Conservation (phyloP, 1,139 yeast species). For the Hansenula sp. region DNA sequence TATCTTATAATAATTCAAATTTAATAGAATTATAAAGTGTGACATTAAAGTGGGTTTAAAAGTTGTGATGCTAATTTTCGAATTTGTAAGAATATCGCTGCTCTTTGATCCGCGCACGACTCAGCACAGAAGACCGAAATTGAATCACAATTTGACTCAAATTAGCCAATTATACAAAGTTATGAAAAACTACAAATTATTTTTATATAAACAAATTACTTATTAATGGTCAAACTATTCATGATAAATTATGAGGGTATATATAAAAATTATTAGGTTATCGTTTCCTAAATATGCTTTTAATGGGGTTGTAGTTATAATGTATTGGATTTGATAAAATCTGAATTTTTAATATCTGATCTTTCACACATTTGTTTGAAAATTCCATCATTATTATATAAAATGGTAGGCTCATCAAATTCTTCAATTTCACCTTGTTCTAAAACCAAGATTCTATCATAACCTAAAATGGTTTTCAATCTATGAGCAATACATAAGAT, state of each 20-base stretch:
- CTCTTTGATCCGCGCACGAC: not conserved
- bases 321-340: constrained; percentile 24
- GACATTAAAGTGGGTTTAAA: not conserved
- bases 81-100: not conserved
- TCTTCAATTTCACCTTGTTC: constrained; percentile 62
- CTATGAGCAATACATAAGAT: constrained; percentile 80
- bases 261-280: too few species aligned
- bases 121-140: too few species aligned
- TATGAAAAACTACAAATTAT: too few species aligned
- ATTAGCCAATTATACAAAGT: too few species aligned
- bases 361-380: constrained; percentile 62
- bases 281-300: too few species aligned
- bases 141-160: too few species aligned
- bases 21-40: not conserved
- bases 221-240: too few species aligned
- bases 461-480: constrained; percentile 60
- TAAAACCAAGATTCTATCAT: constrained; percentile 63
- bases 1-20: too few species aligned
- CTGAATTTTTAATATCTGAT: constrained; percentile 42
- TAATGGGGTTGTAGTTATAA: too few species aligned
- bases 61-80: not conserved
- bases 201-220: too few species aligned
- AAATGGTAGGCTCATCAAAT: constrained; percentile 48
- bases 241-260: too few species aligned
- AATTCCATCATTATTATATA: constrained; percentile 42